These are phyloP conservation scores for Malassezia pachydermatis DNA, from an alignment of 1,284 basidiomycete species.

Conservation along the genomic window DNA sequence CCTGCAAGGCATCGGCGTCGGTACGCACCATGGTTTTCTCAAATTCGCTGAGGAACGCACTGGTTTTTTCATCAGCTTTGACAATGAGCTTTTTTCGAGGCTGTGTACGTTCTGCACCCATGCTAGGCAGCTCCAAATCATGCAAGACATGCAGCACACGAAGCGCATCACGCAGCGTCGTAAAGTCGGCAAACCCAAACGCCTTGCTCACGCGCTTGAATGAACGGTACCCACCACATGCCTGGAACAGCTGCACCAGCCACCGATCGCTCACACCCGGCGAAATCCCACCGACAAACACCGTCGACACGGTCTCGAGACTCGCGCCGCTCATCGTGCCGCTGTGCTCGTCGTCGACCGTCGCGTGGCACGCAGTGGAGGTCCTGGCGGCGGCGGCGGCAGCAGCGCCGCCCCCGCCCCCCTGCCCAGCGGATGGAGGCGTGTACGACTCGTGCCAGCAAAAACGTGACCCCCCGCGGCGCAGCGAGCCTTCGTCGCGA, in stretches of 20 bases:
- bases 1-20: conserved; percentile 52
- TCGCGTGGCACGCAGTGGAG: too few species aligned
- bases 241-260: conserved; percentile 61
- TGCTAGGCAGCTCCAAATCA: conserved; percentile 59
- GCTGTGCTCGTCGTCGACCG: too few species aligned
- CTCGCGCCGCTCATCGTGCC: not conserved
- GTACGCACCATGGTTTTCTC: conserved; percentile 65
- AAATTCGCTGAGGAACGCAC: conserved; percentile 72
- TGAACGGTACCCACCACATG: conserved; percentile 73
- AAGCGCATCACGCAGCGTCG: conserved; percentile 75
- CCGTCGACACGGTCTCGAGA: conserved; percentile 52
- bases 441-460: conserved; percentile 7
- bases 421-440: conserved; percentile 8
- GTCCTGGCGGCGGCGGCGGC: too few species aligned
- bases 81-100: conserved; percentile 58
- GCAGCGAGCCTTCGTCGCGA: not conserved
- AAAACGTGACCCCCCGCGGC: not conserved
- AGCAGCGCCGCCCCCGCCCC: not conserved
- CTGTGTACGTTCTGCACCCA: conserved; percentile 26
- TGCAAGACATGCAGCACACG: conserved; percentile 71
- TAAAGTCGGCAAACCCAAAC: conserved; percentile 86
- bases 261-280: conserved; percentile 72
- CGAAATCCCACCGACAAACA: conserved; percentile 91
- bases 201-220: conserved; percentile 87
- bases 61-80: conserved; percentile 87